Conservation (phyloP, 192 early-diverging fungal species). For the Coemansia umbellata region DNA sequence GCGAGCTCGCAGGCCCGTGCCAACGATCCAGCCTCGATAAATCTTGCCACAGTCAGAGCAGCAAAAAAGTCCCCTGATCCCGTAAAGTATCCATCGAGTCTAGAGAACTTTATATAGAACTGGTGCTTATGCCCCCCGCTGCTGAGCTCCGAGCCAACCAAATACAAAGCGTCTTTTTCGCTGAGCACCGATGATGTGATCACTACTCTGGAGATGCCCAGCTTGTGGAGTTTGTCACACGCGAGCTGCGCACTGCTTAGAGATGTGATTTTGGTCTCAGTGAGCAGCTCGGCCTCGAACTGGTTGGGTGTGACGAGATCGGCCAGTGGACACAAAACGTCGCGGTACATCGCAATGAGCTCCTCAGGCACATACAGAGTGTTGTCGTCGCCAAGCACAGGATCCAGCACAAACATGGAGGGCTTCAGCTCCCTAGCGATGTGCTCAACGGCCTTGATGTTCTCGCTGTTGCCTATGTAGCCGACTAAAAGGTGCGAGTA, state of each 20-base stretch:
- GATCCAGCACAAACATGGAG: constrained; percentile 64
- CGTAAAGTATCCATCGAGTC: constrained; percentile 73
- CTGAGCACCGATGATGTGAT: constrained; percentile 69
- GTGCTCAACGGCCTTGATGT: constrained; percentile 54
- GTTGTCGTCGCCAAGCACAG: constrained; percentile 88
- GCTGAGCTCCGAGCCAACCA: constrained; percentile 49
- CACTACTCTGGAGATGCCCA: constrained; percentile 66
- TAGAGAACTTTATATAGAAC: constrained; percentile 73
- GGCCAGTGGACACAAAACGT: constrained; percentile 63
- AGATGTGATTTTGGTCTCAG: constrained; percentile 53
- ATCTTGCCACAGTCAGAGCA: constrained; percentile 63
- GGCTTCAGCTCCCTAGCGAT: constrained; percentile 56
- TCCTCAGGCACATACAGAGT: constrained; percentile 77
- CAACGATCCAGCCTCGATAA: constrained; percentile 36
- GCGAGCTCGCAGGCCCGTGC: constrained; percentile 63
- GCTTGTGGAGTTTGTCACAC: constrained; percentile 59
- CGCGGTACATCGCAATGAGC: constrained; percentile 73
- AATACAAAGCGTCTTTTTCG: constrained; percentile 28
- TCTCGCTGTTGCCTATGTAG: constrained; percentile 77
- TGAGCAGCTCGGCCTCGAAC: constrained; percentile 80
- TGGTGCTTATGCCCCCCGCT: constrained; percentile 18
- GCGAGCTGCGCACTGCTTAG: constrained; percentile 54
- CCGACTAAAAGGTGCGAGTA: constrained; percentile 86
- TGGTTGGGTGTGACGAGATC: constrained; percentile 86
- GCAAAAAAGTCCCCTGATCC: constrained; percentile 93